Base-by-base conservation (phyloP, 1,139 yeast species). In the Yamadazyma mexicana region DNA sequence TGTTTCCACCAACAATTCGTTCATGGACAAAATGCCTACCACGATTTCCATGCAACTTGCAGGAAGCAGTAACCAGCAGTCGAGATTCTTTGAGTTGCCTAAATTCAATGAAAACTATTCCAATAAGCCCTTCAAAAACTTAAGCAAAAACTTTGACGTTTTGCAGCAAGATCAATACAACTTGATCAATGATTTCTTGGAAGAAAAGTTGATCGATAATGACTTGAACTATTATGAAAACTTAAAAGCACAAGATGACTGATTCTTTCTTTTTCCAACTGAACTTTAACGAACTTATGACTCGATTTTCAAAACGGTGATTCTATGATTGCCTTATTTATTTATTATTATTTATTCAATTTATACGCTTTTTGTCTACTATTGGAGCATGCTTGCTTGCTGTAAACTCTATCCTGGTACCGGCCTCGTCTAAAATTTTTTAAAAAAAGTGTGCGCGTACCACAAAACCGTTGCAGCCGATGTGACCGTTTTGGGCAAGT, bases 151-250 rank as follows among this genome's bases (percentile, higher is more conserved):
- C 38, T 48, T 49, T 46, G 52, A 57, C 51, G 56, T 54, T 50
- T 32, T 61, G 26, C 58, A 64, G 37, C 68, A 64, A 43, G 75
- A 69, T 47, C 66, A 66, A 45, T 69, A 69, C 49, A 66, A 68
- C 47, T 59, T 61, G 60, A 62, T 69, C 33, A 67, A 68, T 31
- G 75, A 69, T 47, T 64, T 68, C 39, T 56, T 69, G 41, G 73
- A 67, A 47, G 75, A 69, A 43, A 67, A 66, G 45, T 56, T 69
- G 44, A 55, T 66, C 44, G 62, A 58, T 46, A 66, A 66, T 46
- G 69, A 66, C 47, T 48, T 65, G 27, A 56, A 54, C 39, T 66
- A 66, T 50, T 66, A 66, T 43, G 65, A 50, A 35, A 48, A 37
- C 35, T 48, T 50, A 27, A 41, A 49, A 25, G 33, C 34, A 12